Evolutionary conservation across 73 alveolate species (phyloP), one percentile per base, ranked within the genome.

Genomic region (Paramecium caudatum): DNA sequence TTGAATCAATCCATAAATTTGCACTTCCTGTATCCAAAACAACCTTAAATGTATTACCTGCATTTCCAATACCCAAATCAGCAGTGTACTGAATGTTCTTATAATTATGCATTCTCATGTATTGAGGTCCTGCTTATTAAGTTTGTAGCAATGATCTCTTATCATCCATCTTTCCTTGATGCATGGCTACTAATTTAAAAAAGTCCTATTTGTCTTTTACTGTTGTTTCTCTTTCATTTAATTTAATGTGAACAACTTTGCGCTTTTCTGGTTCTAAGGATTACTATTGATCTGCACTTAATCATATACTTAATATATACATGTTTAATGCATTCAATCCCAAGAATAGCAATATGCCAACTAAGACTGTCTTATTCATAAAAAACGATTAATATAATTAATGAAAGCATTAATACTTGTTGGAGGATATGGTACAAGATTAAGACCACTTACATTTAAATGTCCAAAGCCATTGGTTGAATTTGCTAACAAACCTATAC

Each of bases 371-470:
- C n/a, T n/a, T n/a, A n/a, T n/a, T 62, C 16, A 15, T 33, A 62
- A 62, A n/a, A n/a, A n/a, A n/a, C n/a, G n/a, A n/a, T n/a, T n/a
- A n/a, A n/a, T n/a, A n/a, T 55, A 55, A 55, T 36, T 36, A 33
- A 93, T 93, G 97, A 95, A 94, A 90, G 98, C 96, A 17, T 95
- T 95, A 27, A 96, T 97, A 70, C 90, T 96, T 37, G 98, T 96
- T 3, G 99, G 99, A 48, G 99, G 99, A 49, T 97, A 84, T 82
- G 99, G 99, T 23, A 97, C 99, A 3, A 90, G 99, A 63, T 92
- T 97, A 55, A 82, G 99, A 55, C 99, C 99, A 33, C 92, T 97
- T 65, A 97, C 99, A 47, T 95, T 97, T 47, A 90, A 98, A 47
- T 85, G 94, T 61, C 98, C 99, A 0, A 97, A 97, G 83, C 99